Evolutionary conservation across 2,329 filamentous ascomycete genomes (phyloP).

Genomic region (Verticillium zaregamsianum): DNA sequence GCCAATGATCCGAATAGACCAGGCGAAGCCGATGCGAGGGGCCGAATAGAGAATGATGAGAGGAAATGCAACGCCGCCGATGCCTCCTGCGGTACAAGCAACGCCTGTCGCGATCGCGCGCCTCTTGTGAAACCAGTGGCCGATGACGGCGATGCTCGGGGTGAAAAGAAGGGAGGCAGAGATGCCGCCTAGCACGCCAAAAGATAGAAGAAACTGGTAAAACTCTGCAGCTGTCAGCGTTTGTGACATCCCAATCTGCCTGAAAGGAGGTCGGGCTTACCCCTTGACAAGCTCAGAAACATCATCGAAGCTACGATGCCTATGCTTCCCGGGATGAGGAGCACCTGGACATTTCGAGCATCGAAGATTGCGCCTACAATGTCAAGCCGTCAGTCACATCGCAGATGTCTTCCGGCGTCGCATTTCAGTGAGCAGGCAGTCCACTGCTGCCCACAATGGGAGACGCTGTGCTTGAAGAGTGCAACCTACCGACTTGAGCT

Average conservation of each 20-base stretch:
- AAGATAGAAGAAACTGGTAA: constrained; percentile 68
- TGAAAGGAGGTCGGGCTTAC: constrained; percentile 18
- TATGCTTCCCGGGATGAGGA: constrained; percentile 56
- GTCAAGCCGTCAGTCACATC: neutral
- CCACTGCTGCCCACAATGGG: too few relatives aligned
- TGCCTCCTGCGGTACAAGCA: constrained; percentile 59
- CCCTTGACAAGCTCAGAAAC: constrained; percentile 53
- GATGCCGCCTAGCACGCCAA: constrained; percentile 62
- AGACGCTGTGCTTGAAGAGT: neutral
- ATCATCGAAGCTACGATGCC: constrained; percentile 51
- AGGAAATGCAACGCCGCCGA: constrained; percentile 52
- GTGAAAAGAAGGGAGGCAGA: constrained; percentile 68
- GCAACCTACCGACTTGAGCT: constrained; percentile 55
- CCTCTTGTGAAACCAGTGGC: constrained; percentile 63
- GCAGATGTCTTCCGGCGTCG: neutral
- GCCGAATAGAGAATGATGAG: constrained; percentile 22
- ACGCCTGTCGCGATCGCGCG: constrained; percentile 67
- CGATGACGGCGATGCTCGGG: constrained; percentile 60
- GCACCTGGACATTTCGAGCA: constrained; percentile 54
- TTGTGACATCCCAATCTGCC: neutral
- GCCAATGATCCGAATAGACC: constrained; percentile 24
- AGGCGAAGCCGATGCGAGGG: constrained; percentile 23
- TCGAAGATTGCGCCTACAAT: constrained; percentile 60
- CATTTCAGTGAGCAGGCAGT: neutral
- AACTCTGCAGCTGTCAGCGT: constrained; percentile 35